Percentiles rank a stretch among this genome's conserved stretches.
Conservation (phyloP, 352 stramenopile genomes). For the Phytopythium mirpurense region DNA sequence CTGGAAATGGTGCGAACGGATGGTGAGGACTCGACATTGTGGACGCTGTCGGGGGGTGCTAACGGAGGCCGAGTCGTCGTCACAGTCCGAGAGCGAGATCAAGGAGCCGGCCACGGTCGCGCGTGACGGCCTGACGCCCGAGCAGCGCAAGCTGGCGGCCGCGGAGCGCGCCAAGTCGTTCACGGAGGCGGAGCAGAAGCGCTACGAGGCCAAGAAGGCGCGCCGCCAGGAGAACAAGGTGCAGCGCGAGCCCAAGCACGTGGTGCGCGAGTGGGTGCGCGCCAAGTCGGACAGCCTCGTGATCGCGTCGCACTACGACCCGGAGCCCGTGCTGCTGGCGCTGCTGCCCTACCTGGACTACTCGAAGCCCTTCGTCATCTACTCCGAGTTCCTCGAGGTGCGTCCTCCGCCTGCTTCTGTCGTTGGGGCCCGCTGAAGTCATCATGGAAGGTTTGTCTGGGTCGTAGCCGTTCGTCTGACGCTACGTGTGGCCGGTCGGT, state of each 20-base stretch:
- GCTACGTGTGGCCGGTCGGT: no score
- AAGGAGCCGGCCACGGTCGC: conserved; percentile 30
- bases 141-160: conserved; percentile 54
- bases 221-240: conserved; percentile 73
- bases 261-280: conserved; percentile 68
- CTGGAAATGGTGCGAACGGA: conserved; percentile 26
- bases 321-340: conserved; percentile 75
- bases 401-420: neutral
- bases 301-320: conserved; percentile 90
- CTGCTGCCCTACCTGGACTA: conserved; percentile 88
- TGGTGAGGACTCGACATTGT: no score
- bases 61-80: no score
- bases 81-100: conserved; percentile 53
- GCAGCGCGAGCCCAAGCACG: conserved; percentile 53
- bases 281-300: conserved; percentile 82
- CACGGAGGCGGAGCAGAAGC: conserved; percentile 72
- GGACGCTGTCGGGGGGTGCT: no score
- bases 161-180: conserved; percentile 82
- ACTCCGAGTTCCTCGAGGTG: conserved; percentile 90
- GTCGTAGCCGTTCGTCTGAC: no score
- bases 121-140: conserved; percentile 46
- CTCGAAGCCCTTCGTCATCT: conserved; percentile 95
- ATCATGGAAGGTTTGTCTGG: no score
- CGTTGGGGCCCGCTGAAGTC: no score
- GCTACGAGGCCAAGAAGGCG: conserved; percentile 77